phyloP scores from a whole-genome alignment of 148 eudicot species.

The Tetragonia tetragonoides region DNA sequence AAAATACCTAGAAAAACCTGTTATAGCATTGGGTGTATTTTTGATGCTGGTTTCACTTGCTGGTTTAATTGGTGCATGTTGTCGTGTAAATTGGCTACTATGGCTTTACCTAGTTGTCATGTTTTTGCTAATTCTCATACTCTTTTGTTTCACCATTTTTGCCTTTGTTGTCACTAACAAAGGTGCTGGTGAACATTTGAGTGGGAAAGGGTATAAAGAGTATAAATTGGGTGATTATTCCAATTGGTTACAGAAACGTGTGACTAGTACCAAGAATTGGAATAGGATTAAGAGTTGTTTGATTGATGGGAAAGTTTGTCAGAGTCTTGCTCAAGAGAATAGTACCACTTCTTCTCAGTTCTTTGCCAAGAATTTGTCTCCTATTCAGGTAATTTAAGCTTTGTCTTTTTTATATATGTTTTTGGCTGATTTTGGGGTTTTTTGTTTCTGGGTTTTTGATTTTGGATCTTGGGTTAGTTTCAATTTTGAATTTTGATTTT shows the following conservation, averaged over 20 bases:
- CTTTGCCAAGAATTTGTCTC: conserved; percentile 44
- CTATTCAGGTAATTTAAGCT: conserved; percentile 63
- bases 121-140: conserved; percentile 59
- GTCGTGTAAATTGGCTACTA: conserved; percentile 69
- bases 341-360: conserved; percentile 33
- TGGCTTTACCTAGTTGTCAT: conserved; percentile 80
- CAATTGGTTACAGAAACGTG: conserved; percentile 84
- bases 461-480: neutral
- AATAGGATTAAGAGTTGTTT: conserved; percentile 66
- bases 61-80: conserved; percentile 77
- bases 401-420: neutral
- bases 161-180: conserved; percentile 83
- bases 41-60: conserved; percentile 68
- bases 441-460: neutral
- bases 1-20: conserved; percentile 54
- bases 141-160: conserved; percentile 75
- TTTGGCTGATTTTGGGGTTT: neutral
- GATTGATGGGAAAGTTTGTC: conserved; percentile 69
- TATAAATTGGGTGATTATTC: conserved; percentile 84
- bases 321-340: conserved; percentile 38
- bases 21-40: conserved; percentile 60
- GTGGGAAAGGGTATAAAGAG: conserved; percentile 74
- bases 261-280: conserved; percentile 61
- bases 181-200: conserved; percentile 61
- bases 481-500: neutral